Base-by-base conservation (phyloP, 2,329 filamentous ascomycete species). In the Cladophialophora yegresii region DNA sequence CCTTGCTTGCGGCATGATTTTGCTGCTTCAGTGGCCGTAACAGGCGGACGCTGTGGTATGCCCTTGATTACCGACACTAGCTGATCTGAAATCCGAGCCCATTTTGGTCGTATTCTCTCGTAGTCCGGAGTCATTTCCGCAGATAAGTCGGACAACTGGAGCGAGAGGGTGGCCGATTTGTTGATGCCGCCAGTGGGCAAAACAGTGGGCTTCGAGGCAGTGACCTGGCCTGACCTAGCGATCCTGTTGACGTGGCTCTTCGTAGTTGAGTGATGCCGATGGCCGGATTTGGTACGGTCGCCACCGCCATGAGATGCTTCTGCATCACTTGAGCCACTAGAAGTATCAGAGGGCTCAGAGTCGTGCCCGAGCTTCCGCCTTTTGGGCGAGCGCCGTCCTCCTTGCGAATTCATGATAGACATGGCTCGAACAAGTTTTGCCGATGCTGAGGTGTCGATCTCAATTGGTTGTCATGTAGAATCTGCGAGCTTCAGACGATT, bases 81-180 rank as follows among this genome's bases (percentile, higher is more conserved):
- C 57, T 82, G 78, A 66, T 88, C 84, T 16, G 84, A 80, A 16
- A 80, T 77, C 10, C 75, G 79, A 66, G 85, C 78, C 67, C 82
- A 82, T 72, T 83, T 85, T 6, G 53, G 53, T 33, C 61, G 60
- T 20, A 61, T 49, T 33, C 53, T 63, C 33, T 83, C 83, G 68
- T 87, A 85, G 66, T 84, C 83, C 36, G 83, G 84, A 70, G 82
- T 81, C 56, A 87, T 77, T 68, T 86, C 83, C 6, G 78, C 75
- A 57, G 89, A 74, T 62, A 90, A 77, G 70, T 89, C 86, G 67
- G 89, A 85, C 36, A 88, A 80, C 72, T 90, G 87, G 9, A 89
- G 64, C 49, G 62, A 63, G 30, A 61, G 60, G 43, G 64, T 63
- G 32, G 57, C 45, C 45, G 59, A 65, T 51, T 66, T 68, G 40